A percentile compares a stretch with the other conserved stretches of the same genome.
Conservation (phyloP, 306 rosid species). For the Citrullus mucosospermus region DNA sequence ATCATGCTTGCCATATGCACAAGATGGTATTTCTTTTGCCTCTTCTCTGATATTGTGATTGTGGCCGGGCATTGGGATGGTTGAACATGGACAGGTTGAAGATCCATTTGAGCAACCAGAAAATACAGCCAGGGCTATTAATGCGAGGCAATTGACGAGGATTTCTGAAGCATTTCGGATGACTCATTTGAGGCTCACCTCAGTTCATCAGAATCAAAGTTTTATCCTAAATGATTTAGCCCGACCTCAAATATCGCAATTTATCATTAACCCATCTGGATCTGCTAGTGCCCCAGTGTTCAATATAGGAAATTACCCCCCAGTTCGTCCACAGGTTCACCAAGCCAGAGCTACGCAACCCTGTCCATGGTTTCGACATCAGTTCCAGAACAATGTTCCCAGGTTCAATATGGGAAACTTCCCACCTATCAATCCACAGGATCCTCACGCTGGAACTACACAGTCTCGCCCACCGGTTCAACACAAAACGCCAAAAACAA, state of each 20-base stretch:
- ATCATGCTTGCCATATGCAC: slow-evolving; percentile 6
- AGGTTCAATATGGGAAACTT: background rate
- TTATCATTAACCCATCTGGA: slow-evolving; percentile 6
- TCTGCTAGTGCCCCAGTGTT: slow-evolving; percentile 4
- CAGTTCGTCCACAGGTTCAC: slow-evolving; percentile 18
- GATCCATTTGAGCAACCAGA: slow-evolving; percentile 87
- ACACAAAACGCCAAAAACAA: background rate
- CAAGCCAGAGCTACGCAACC: background rate
- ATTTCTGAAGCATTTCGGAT: slow-evolving; percentile 35
- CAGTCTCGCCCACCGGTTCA: background rate
- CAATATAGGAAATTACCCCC: slow-evolving; percentile 13
- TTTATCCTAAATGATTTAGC: slow-evolving; percentile 33
- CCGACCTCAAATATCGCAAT: slow-evolving; percentile 17
- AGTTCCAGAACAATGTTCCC: background rate
- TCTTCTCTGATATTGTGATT: slow-evolving; percentile 15
- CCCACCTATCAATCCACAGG: background rate
- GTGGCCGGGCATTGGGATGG: slow-evolving; percentile 11
- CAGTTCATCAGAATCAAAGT: slow-evolving; percentile 17
- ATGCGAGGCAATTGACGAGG: slow-evolving; percentile 28
- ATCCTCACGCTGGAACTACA: background rate
- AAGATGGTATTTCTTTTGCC: background rate
- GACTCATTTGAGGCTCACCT: slow-evolving; percentile 19
- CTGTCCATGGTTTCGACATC: background rate
- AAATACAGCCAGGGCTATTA: slow-evolving; percentile 57
- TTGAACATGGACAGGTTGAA: slow-evolving; percentile 46